A percentile compares a stretch with the other conserved stretches of the same genome.
Evolutionary conservation across 192 early-diverging fungal species (phyloP).

Genomic region (Ambispora gerdemannii): DNA sequence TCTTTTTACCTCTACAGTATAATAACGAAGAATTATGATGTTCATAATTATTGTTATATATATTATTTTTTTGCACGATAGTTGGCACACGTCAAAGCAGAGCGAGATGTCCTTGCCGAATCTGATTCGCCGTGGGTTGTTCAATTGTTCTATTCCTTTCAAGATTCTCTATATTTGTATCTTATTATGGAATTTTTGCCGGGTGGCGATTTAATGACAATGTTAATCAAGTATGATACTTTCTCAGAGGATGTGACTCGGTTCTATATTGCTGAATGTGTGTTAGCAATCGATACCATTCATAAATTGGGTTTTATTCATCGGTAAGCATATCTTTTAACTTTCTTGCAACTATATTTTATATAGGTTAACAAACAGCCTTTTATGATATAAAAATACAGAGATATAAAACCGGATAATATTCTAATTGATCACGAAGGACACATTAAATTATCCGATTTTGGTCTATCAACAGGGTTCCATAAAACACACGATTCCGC

Average conservation of each 20-base stretch:
- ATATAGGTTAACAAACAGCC: too few species aligned
- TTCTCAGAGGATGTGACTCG: conserved; percentile 97
- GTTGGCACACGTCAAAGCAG: conserved; percentile 96
- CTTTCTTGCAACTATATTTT: not conserved
- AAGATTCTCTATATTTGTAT: conserved; percentile 90
- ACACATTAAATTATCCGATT: conserved; percentile 99
- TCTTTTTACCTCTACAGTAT: conserved; percentile 1
- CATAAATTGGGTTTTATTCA: conserved; percentile 96
- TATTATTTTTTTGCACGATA: conserved; percentile 28
- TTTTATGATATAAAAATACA: conserved; percentile 19
- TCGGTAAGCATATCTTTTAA: conserved; percentile 46
- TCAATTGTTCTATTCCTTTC: conserved; percentile 97
- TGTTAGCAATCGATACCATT: conserved; percentile 88
- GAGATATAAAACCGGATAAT: conserved; percentile 84
- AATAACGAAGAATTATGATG: not conserved
- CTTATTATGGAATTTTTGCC: conserved; percentile 99
- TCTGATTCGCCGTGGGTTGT: conserved; percentile 97
- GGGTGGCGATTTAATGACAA: conserved; percentile 99
- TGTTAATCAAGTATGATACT: conserved; percentile 97
- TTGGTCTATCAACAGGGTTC: conserved; percentile 99
- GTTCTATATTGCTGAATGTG: conserved; percentile 98
- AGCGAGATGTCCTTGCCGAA: conserved; percentile 96
- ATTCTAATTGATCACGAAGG: conserved; percentile 95
- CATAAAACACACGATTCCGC: conserved; percentile 98
- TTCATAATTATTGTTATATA: conserved; percentile 11